Conservation (phyloP, 2,329 filamentous ascomycete genomes). For the Fusarium nodosum region DNA sequence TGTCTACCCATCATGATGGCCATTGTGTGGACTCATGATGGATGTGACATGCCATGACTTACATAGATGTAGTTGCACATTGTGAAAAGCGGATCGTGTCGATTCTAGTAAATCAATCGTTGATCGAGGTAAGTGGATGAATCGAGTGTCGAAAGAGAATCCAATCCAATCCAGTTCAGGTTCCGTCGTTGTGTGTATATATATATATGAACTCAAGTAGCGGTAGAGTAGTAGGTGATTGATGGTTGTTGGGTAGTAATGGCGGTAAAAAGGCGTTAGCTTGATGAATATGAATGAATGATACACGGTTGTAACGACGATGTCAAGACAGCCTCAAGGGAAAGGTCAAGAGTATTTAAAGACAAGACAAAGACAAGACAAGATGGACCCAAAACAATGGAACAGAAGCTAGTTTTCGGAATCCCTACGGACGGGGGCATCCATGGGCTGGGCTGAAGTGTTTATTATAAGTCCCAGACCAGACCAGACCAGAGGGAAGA, state of each 20-base stretch:
- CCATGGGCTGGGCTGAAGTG: constrained; percentile 43
- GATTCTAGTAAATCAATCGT: constrained; percentile 22
- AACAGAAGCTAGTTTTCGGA: constrained; percentile 38
- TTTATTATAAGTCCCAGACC: constrained; percentile 45
- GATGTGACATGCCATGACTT: constrained; percentile 37
- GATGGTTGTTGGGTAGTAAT: constrained; percentile 19
- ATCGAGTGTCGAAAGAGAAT: neutral
- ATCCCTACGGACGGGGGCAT: constrained; percentile 39
- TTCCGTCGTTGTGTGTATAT: constrained; percentile 7
- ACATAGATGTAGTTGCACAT: constrained; percentile 68
- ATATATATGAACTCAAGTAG: constrained; percentile 12
- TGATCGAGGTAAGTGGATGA: neutral
- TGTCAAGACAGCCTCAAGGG: constrained; percentile 31
- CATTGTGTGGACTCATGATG: neutral
- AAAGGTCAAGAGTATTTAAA: constrained; percentile 46
- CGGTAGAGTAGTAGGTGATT: constrained; percentile 7
- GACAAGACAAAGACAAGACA: constrained; percentile 40
- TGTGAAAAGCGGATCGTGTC: constrained; percentile 36
- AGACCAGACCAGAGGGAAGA: constrained; percentile 10
- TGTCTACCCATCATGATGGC: neutral
- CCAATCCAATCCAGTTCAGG: neutral
- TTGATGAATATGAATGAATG: constrained; percentile 25
- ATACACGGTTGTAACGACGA: constrained; percentile 29
- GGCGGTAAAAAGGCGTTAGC: constrained; percentile 15
- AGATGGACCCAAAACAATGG: constrained; percentile 46